These are phyloP conservation scores for Ceraceosorus guamensis DNA, from an alignment of 1,284 basidiomycete genomes.

Conservation along the genomic window DNA sequence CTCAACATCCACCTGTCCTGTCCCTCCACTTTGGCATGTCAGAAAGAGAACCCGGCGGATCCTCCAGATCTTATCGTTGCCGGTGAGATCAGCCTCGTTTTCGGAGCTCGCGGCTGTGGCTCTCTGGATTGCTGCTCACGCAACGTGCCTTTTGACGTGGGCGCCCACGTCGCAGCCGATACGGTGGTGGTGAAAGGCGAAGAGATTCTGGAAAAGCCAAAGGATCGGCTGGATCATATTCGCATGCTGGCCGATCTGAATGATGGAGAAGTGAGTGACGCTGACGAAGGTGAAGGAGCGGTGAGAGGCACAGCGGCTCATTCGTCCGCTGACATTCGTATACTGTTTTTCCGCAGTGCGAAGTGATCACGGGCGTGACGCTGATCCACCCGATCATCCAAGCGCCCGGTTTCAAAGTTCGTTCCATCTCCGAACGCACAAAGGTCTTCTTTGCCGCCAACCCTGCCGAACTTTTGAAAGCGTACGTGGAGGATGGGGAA, in stretches of 20 bases:
- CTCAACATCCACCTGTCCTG: too few species aligned
- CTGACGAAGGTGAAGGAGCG: not conserved
- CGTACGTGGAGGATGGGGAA: conserved; percentile 82
- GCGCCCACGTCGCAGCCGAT: conserved; percentile 32
- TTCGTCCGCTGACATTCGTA: not conserved
- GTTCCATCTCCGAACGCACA: conserved; percentile 53
- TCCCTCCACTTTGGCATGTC: too few species aligned
- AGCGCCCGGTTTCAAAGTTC: conserved; percentile 76
- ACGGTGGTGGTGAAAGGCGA: conserved; percentile 40
- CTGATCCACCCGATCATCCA: conserved; percentile 73
- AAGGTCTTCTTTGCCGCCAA: conserved; percentile 47
- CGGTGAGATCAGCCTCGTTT: conserved; percentile 53
- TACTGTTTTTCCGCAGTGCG: conserved; percentile 16
- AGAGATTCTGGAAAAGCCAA: conserved; percentile 76
- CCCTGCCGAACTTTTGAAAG: conserved; percentile 57
- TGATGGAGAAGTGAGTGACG: conserved; percentile 64
- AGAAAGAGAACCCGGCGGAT: conserved; percentile 61
- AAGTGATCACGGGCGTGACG: conserved; percentile 43
- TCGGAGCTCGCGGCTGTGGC: not conserved
- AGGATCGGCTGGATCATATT: conserved; percentile 70
- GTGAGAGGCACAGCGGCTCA: too few species aligned
- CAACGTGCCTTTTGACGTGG: not conserved
- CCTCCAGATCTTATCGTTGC: conserved; percentile 88
- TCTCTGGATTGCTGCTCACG: not conserved
- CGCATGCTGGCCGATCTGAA: conserved; percentile 82